Percentiles rank a stretch among this genome's conserved stretches.
phyloP scores from a whole-genome alignment of 202 grass and related monocot species.

The Dendrocalamus latiflorus region DNA sequence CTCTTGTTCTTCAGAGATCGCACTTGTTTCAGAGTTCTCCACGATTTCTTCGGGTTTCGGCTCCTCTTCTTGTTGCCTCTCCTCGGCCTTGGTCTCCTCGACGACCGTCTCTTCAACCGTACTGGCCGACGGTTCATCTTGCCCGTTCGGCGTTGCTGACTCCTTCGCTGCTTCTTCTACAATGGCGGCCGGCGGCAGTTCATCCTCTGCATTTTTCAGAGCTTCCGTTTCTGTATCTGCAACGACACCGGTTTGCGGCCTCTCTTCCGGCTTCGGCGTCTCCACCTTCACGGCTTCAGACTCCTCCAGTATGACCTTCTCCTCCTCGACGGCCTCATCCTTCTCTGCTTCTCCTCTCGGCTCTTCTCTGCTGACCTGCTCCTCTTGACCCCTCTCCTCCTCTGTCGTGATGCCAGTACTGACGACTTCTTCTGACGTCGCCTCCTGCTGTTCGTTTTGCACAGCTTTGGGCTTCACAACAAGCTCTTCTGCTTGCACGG shows the following conservation, averaged over 20 bases:
- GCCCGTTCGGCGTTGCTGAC: not conserved
- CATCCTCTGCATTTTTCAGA: not conserved
- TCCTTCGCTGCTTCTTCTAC: not conserved
- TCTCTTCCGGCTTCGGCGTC: conserved; percentile 5
- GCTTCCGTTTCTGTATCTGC: not conserved
- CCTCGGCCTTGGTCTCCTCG: not conserved
- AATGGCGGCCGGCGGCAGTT: not conserved
- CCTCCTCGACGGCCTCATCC: not conserved
- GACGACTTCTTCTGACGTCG: conserved; percentile 1
- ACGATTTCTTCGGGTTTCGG: not conserved
- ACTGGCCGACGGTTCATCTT: not conserved
- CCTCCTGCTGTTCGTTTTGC: not conserved
- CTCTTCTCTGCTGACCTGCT: not conserved
- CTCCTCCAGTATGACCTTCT: not conserved
- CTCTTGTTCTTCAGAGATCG: conserved; percentile 10
- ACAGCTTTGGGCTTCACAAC: conserved; percentile 7
- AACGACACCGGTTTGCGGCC: not conserved
- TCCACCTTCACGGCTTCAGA: not conserved
- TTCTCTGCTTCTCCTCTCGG: not conserved
- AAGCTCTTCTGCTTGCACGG: conserved; percentile 15
- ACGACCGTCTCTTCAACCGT: not conserved
- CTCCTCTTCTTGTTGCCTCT: not conserved
- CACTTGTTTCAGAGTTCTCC: not conserved
- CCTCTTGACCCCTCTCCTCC: not conserved
- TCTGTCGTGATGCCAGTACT: not conserved